phyloP scores from a whole-genome alignment of 2,329 filamentous ascomycete species.

The Cladosporium sp. region DNA sequence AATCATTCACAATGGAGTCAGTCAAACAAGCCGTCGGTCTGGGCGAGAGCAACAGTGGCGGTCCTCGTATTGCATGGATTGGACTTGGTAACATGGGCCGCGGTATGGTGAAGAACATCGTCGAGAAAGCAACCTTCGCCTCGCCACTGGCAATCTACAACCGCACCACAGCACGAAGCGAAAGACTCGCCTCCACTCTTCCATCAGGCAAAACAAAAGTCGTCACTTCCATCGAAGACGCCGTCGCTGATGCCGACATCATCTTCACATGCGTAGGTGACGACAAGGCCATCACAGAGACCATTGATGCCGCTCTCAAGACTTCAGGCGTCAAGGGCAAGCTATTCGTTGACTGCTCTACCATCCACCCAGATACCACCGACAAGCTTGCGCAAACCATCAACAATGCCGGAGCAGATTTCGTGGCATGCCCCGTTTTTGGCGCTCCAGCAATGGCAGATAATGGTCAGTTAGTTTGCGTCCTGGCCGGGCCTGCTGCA shows the following conservation, averaged over 20 bases:
- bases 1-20: background rate
- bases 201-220: conserved; percentile 63
- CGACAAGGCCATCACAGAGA: conserved; percentile 28
- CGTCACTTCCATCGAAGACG: conserved; percentile 63
- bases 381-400: conserved; percentile 63
- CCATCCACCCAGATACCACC: conserved; percentile 80
- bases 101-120: conserved; percentile 81
- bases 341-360: conserved; percentile 84
- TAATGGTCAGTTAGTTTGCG: conserved; percentile 68
- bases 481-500: conserved; percentile 65
- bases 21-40: conserved; percentile 14
- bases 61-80: conserved; percentile 65
- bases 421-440: conserved; percentile 75
- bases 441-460: conserved; percentile 71
- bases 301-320: conserved; percentile 48
- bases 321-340: conserved; percentile 68
- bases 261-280: conserved; percentile 82
- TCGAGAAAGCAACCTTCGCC: conserved; percentile 71
- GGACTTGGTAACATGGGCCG: conserved; percentile 87
- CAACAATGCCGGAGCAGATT: conserved; percentile 63
- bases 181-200: conserved; percentile 63
- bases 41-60: background rate
- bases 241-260: conserved; percentile 68
- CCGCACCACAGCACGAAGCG: conserved; percentile 67
- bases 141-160: conserved; percentile 78